Evolutionary conservation across 129 eudicot species (phyloP), one percentile per base, ranked within the genome.

Genomic region (Centrapalus pauciflorus): DNA sequence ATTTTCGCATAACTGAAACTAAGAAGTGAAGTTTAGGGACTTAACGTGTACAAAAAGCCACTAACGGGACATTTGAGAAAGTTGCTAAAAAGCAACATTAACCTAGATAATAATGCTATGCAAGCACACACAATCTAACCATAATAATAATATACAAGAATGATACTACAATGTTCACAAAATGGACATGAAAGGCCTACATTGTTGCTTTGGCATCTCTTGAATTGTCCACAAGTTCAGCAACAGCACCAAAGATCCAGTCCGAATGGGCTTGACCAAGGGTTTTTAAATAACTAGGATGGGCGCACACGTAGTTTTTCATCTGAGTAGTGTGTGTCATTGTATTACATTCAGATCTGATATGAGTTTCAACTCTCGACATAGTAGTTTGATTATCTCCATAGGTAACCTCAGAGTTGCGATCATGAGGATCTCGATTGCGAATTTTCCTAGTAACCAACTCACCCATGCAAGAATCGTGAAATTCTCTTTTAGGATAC

Each of bases 231-330:
- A 88, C 84, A 35, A 88, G 73, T 72, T 88, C 96, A 49, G 96
- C 92, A 66, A 88, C 69, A 67, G 91, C 96, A 46, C 96, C 96
- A 75, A 88, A 88, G 13, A 77, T 76, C 96, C 96, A 88, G 56
- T 84, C 81, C 56, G 95, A 87, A 80, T 88, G 96, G 32, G 81
- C 66, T 57, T 85, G 96, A 65, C 85, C 84, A 24, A 88, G 89
- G 27, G 91, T 88, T 66, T 76, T 82, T 63, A 88, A 49, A 70
- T 79, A 88, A 72, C 85, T 82, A 17, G 96, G 91, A 80, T 88
- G 77, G 73, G 79, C 62, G 0, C 74, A 48, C 4, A 59, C 76
- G 41, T 40, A 82, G 73, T 80, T 82, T 54, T 65, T 76, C 24
- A 48, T 2, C 19, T 69, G 73, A 38, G 33, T 43, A 67, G 29